phyloP scores from a whole-genome alignment of 306 rosid species.

The Parietaria judaica region DNA sequence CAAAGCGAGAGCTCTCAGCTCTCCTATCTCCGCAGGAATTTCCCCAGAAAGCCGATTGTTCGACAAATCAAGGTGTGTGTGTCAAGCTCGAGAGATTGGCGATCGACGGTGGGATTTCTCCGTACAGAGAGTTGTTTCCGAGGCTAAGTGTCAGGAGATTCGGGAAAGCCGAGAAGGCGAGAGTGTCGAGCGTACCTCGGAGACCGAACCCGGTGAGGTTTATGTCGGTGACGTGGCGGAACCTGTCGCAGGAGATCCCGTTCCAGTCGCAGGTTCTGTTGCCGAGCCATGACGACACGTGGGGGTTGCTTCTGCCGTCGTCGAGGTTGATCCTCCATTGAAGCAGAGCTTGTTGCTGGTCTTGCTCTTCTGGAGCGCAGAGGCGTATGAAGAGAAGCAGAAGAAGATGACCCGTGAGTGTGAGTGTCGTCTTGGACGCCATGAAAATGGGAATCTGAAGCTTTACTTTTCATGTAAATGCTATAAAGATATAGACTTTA shows the following conservation, averaged over 20 bases:
- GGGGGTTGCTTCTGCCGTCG: neutral
- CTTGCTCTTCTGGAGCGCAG: conserved; percentile 1
- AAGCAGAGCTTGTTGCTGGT: conserved; percentile 22
- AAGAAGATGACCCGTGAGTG: neutral
- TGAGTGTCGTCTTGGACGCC: conserved; percentile 1
- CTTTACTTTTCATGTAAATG: too few relatives aligned
- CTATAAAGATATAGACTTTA: too few relatives aligned
- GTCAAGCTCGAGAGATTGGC: conserved; percentile 1
- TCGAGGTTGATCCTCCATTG: conserved; percentile 24
- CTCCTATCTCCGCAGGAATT: conserved; percentile 13
- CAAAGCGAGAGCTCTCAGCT: neutral
- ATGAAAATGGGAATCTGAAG: neutral
- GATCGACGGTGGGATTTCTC: conserved; percentile 6
- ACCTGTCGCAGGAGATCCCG: conserved; percentile 17
- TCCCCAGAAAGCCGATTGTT: conserved; percentile 5
- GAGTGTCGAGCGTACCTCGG: conserved; percentile 20
- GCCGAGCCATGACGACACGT: conserved; percentile 21
- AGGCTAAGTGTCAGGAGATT: conserved; percentile 16
- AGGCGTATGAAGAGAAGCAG: neutral
- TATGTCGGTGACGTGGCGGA: conserved; percentile 11
- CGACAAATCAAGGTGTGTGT: conserved; percentile 11
- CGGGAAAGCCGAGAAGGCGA: conserved; percentile 21
- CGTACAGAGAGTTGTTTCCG: conserved; percentile 6
- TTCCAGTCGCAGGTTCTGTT: conserved; percentile 17
- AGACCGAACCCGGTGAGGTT: conserved; percentile 20